phyloP scores from a whole-genome alignment of 2,329 filamentous ascomycete genomes.

The Moelleriella libera region DNA sequence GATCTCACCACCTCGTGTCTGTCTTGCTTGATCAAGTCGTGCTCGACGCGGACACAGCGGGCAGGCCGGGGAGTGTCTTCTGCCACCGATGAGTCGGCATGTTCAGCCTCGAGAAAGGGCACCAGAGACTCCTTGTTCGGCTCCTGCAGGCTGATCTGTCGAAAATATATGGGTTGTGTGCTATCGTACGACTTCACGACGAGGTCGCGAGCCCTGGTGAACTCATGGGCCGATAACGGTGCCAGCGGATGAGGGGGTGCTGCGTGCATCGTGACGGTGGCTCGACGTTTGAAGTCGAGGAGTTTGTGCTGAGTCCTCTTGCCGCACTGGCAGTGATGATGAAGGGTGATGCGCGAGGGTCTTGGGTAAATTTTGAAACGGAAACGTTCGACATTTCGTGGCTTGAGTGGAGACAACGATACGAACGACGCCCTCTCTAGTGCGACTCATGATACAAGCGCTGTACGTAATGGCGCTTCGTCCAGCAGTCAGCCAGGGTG shows the following conservation, averaged over 20 bases:
- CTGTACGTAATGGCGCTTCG: too few species aligned
- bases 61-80: slow-evolving; percentile 26
- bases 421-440: too few species aligned
- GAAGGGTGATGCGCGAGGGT: too few species aligned
- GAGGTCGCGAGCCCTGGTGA: slow-evolving; percentile 28
- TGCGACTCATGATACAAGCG: too few species aligned
- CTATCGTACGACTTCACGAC: slow-evolving; percentile 19
- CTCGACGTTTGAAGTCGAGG: too few species aligned
- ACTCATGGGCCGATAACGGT: slow-evolving; percentile 35
- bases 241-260: slow-evolving; percentile 27
- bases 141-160: slow-evolving; percentile 49
- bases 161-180: slow-evolving; percentile 23
- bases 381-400: too few species aligned
- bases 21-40: slow-evolving; percentile 22
- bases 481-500: too few species aligned
- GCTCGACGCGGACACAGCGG: slow-evolving; percentile 30
- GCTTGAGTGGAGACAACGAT: too few species aligned
- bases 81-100: slow-evolving; percentile 29
- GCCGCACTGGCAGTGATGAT: too few species aligned
- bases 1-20: slow-evolving; percentile 19
- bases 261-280: too few species aligned
- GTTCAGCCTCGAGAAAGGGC: slow-evolving; percentile 47
- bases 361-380: too few species aligned
- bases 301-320: too few species aligned
- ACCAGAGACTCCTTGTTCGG: slow-evolving; percentile 44